Evolutionary conservation across 345 rosid genomes (phyloP), one percentile per base, ranked within the genome.

Genomic region (Alliaria petiolata): DNA sequence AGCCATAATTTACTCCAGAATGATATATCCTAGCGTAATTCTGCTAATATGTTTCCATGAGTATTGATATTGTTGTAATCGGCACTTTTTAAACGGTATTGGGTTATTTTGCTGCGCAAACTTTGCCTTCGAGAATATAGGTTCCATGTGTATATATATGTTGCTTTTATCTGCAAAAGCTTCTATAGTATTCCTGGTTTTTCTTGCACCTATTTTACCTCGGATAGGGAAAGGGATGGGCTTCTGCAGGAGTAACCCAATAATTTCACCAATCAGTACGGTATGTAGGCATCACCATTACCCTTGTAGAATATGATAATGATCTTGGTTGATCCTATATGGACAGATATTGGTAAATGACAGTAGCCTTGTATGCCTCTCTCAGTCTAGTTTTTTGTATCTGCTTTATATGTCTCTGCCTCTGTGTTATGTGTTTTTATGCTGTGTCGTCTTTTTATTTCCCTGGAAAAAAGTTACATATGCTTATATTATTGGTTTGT

Each of bases 211-310:
- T 87, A 86, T 87, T 85, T 65, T 90, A 81, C 83, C 83, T 92
- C 85, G 50, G 85, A 79, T 95, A 88, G 96, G 95, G 95, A 87
- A 89, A 88, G 89, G 89, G 96, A 85, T 86, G 96, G 88, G 87
- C 97, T 83, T 90, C 97, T 80, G 97, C 99, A 81, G 98, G 92
- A 90, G 98, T 91, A 85, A 86, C 86, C 86, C 90, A 81, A 81
- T 91, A 84, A 80, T 82, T 86, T 84, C 90, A 83, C 79, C 97
- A 81, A 75, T 83, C 79, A 81, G 90, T 82, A 92, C 99, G 99
- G 98, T 95, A 95, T 92, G 99, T 95, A 72, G 97, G 97, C 87
- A 82, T 82, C 40, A n/a, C 75, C 67, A 79, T 81, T 69, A 78
- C 86, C 85, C 86, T 80, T 85, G 70, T 74, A 70, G 71, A 77